These are phyloP conservation scores for Chrysanthemum seticuspe DNA, from an alignment of 129 eudicot species.

Conservation along the genomic window DNA sequence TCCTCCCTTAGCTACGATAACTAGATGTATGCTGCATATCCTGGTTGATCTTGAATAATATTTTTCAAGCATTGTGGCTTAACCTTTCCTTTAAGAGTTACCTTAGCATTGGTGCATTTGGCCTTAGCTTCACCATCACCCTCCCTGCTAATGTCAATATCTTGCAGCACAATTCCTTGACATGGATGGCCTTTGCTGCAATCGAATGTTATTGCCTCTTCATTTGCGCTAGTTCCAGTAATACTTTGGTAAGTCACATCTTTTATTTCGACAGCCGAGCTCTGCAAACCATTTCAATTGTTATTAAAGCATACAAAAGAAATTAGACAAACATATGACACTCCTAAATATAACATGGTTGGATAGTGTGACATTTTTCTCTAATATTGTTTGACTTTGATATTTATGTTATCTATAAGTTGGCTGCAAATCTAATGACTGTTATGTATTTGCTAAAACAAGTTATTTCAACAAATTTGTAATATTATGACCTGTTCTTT, in stretches of 20 bases:
- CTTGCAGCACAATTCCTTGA: conserved; percentile 51
- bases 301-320: not conserved
- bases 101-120: conserved; percentile 53
- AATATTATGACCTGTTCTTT: conserved; percentile 46
- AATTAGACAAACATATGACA: not conserved
- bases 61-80: conserved; percentile 50
- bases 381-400: not conserved
- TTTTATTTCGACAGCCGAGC: conserved; percentile 67
- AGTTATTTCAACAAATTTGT: not conserved
- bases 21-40: not conserved
- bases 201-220: conserved; percentile 51
- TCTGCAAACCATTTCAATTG: conserved; percentile 30
- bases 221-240: conserved; percentile 60
- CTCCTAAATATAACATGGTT: not conserved
- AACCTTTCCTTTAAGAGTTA: conserved; percentile 32
- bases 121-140: conserved; percentile 40
- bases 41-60: conserved; percentile 11
- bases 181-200: conserved; percentile 73
- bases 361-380: not conserved
- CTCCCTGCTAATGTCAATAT: conserved; percentile 39
- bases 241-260: conserved; percentile 68
- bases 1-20: not conserved
- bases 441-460: not conserved
- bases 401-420: not conserved
- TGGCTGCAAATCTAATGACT: not conserved